Evolutionary conservation across 805 yeast genomes (phyloP).

Genomic region (Debaryomyces prosopidis): DNA sequence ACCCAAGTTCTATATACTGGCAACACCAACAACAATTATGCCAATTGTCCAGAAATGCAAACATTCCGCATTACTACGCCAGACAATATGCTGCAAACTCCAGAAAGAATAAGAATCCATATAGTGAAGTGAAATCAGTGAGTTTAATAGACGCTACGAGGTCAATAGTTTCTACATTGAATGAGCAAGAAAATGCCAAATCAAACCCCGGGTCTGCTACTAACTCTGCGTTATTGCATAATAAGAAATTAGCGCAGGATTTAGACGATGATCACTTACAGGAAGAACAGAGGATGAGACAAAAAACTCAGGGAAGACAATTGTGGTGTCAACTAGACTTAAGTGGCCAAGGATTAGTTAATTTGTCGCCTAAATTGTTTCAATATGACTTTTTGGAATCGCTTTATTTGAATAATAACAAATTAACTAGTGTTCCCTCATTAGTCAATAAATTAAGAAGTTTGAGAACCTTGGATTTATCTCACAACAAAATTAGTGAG

Average conservation of each 20-base stretch:
- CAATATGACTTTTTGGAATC: constrained; percentile 83
- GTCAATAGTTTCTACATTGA: constrained; percentile 32
- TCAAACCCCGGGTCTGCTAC: constrained; percentile 33
- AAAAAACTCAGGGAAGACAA: constrained; percentile 66
- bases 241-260: constrained; percentile 42
- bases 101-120: constrained; percentile 44
- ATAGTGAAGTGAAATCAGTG: constrained; percentile 36
- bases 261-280: constrained; percentile 51
- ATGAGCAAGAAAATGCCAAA: constrained; percentile 42
- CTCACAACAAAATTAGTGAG: constrained; percentile 67
- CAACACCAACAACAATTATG: constrained; percentile 76
- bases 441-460: constrained; percentile 67
- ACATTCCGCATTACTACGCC: constrained; percentile 78
- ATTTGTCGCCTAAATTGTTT: constrained; percentile 72
- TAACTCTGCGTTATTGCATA: constrained; percentile 39
- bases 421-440: constrained; percentile 65
- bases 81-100: constrained; percentile 76
- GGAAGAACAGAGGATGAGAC: constrained; percentile 64
- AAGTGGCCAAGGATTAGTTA: constrained; percentile 81
- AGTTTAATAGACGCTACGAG: constrained; percentile 45
- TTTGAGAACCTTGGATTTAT: constrained; percentile 80
- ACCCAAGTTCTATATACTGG: constrained; percentile 58
- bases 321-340: constrained; percentile 94
- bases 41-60: constrained; percentile 64
- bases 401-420: constrained; percentile 84